phyloP scores from a whole-genome alignment of 2,329 filamentous ascomycete genomes.

The Verticillium nonalfalfae region DNA sequence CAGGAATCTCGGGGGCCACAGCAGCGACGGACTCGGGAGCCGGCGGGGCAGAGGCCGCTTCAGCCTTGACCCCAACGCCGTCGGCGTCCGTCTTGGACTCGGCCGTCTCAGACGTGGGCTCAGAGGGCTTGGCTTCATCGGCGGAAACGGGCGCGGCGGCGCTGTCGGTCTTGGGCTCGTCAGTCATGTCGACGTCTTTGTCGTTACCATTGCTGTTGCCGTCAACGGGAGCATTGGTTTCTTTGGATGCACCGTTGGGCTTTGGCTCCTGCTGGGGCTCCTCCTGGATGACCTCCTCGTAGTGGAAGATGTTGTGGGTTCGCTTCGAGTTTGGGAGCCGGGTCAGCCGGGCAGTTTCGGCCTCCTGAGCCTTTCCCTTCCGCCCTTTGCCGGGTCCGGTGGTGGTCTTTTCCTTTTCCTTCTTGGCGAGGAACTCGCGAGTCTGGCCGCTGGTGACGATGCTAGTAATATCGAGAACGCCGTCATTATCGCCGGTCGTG shows the following conservation, averaged over 20 bases:
- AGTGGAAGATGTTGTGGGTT: constrained; percentile 63
- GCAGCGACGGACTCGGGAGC: not conserved
- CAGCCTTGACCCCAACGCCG: not conserved
- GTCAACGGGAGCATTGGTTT: not conserved
- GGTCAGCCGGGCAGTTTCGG: constrained; percentile 44
- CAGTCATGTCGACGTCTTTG: constrained; percentile 16
- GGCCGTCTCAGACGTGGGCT: constrained; percentile 6
- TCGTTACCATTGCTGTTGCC: constrained; percentile 3
- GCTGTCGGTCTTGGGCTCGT: constrained; percentile 9
- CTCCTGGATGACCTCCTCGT: constrained; percentile 60
- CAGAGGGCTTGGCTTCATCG: constrained; percentile 15
- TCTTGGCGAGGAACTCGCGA: constrained; percentile 74
- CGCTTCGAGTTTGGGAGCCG: constrained; percentile 68
- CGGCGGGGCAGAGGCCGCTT: not conserved
- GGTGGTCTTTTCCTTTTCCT: constrained; percentile 74
- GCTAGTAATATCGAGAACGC: constrained; percentile 76
- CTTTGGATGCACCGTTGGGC: constrained; percentile 13
- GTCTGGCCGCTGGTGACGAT: constrained; percentile 80
- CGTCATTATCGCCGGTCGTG: constrained; percentile 49
- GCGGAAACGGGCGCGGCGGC: constrained; percentile 9
- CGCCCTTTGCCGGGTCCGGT: constrained; percentile 51
- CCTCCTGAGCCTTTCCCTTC: constrained; percentile 49
- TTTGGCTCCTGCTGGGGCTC: constrained; percentile 32
- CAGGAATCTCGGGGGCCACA: constrained; percentile 4
- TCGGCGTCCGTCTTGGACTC: not conserved